phyloP scores from a whole-genome alignment of 2,329 filamentous ascomycete species.

The Pseudopithomyces maydicus region DNA sequence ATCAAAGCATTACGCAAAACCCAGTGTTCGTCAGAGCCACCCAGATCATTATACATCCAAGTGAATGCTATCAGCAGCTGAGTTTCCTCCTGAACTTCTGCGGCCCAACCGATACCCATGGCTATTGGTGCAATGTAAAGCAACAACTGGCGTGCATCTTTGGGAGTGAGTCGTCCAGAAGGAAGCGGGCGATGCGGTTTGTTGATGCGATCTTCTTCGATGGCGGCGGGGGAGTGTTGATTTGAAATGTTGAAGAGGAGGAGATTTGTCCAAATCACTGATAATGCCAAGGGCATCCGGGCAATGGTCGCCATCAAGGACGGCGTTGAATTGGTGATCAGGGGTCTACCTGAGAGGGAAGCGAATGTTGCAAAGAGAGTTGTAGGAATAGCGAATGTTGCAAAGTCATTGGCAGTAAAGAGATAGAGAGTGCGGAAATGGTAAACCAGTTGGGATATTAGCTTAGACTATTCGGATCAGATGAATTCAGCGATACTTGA shows the following conservation, averaged over 20 bases:
- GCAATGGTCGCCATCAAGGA: conserved; percentile 1
- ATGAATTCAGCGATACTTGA: no score
- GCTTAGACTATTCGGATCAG: neutral
- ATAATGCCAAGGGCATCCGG: conserved; percentile 8
- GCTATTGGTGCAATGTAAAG: conserved; percentile 7
- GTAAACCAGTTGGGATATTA: neutral
- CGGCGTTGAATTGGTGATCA: conserved; percentile 7
- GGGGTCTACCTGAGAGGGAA: conserved; percentile 17
- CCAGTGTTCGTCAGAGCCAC: conserved; percentile 16
- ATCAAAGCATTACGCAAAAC: conserved; percentile 27
- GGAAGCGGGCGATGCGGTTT: conserved; percentile 47
- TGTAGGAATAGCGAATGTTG: conserved; percentile 20
- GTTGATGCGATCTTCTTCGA: conserved; percentile 48
- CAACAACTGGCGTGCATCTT: neutral
- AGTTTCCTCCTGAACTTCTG: conserved; percentile 33
- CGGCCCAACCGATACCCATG: conserved; percentile 13
- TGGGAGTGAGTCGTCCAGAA: conserved; percentile 24
- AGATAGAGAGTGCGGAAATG: conserved; percentile 18
- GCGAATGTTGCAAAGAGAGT: conserved; percentile 18
- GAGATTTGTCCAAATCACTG: conserved; percentile 42
- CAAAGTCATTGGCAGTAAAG: conserved; percentile 21
- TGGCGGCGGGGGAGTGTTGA: conserved; percentile 38
- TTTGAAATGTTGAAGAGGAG: conserved; percentile 49
- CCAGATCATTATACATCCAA: conserved; percentile 52
- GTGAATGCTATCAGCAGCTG: conserved; percentile 39